phyloP scores from a whole-genome alignment of 2,329 filamentous ascomycete genomes.

The Penicillium sp. region DNA sequence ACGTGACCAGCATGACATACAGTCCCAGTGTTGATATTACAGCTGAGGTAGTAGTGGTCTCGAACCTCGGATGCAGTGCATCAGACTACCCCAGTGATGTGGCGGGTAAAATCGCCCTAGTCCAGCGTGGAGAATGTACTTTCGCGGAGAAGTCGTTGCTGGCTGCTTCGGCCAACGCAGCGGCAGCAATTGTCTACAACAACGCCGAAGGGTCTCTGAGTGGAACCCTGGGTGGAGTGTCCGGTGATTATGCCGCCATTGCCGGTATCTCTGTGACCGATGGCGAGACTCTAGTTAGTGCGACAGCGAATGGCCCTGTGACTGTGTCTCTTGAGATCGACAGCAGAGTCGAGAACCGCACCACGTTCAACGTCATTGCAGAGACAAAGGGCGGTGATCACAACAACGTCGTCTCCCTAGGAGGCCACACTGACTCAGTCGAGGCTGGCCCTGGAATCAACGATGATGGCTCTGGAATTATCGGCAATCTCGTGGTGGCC shows the following conservation, averaged over 20 bases:
- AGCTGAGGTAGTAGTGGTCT: slow-evolving; percentile 55
- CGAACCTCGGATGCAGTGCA: slow-evolving; percentile 62
- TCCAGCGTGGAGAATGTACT: slow-evolving; percentile 67
- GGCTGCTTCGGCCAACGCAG: slow-evolving; percentile 67
- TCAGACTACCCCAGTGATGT: slow-evolving; percentile 62
- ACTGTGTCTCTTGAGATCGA: slow-evolving; percentile 43
- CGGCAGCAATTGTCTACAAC: slow-evolving; percentile 73
- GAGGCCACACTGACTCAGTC: slow-evolving; percentile 63
- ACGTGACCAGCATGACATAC: slow-evolving; percentile 60
- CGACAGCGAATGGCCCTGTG: slow-evolving; percentile 48
- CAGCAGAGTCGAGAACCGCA: slow-evolving; percentile 47
- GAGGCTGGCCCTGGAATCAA: slow-evolving; percentile 69
- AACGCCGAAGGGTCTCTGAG: slow-evolving; percentile 61
- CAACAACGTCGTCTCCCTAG: slow-evolving; percentile 58
- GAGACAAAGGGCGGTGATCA: slow-evolving; percentile 59
- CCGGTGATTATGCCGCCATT: slow-evolving; percentile 54
- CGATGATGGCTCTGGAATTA: slow-evolving; percentile 70
- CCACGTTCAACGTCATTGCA: slow-evolving; percentile 60
- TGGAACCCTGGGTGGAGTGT: slow-evolving; percentile 66
- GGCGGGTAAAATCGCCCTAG: slow-evolving; percentile 65
- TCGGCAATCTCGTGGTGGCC: slow-evolving; percentile 60
- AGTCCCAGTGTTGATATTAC: slow-evolving; percentile 51
- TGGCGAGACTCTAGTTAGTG: slow-evolving; percentile 56
- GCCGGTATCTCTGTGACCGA: slow-evolving; percentile 64
- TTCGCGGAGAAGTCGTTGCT: slow-evolving; percentile 70